These are phyloP conservation scores for Leucosporidium scottii DNA, from an alignment of 768 basidiomycete species.

Conservation along the genomic window DNA sequence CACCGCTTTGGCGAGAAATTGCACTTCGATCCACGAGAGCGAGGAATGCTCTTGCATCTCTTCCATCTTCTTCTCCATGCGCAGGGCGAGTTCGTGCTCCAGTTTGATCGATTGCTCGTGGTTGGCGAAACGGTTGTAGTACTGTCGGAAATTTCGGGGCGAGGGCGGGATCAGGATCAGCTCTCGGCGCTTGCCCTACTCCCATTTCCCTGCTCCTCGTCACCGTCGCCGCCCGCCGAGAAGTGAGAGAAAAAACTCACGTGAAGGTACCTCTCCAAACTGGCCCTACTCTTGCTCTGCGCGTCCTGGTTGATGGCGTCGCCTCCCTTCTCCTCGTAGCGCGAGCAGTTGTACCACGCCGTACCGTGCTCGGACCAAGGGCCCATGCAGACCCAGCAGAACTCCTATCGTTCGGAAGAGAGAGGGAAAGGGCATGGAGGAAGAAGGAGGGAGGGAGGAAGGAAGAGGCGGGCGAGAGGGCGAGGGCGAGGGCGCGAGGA, in stretches of 20 bases:
- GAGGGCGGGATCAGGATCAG: not conserved
- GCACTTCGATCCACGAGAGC: conserved; percentile 96
- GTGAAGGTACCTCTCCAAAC: conserved; percentile 90
- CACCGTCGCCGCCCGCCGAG: no score
- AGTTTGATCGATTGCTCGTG: conserved; percentile 99
- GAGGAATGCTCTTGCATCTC: conserved; percentile 91
- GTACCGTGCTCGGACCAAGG: conserved; percentile 98
- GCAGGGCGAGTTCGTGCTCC: conserved; percentile 79
- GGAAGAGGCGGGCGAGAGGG: no score
- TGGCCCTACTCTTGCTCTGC: conserved; percentile 81
- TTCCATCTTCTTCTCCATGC: conserved; percentile 99
- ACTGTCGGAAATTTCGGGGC: conserved; percentile 52
- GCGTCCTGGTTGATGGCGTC: conserved; percentile 78
- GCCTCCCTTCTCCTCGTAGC: conserved; percentile 78
- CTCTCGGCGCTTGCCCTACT: not conserved
- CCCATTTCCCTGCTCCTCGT: no score
- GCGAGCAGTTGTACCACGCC: conserved; percentile 95
- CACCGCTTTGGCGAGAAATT: conserved; percentile 98
- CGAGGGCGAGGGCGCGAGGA: no score
- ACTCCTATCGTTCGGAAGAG: conserved; percentile 42
- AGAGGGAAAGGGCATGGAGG: no score
- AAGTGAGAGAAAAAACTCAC: conserved; percentile 56
- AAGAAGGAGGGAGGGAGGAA: no score
- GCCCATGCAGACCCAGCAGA: conserved; percentile 99
- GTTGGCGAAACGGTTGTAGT: conserved; percentile 99